phyloP scores from a whole-genome alignment of 1,284 basidiomycete species.

The Golubevia pallescens region DNA sequence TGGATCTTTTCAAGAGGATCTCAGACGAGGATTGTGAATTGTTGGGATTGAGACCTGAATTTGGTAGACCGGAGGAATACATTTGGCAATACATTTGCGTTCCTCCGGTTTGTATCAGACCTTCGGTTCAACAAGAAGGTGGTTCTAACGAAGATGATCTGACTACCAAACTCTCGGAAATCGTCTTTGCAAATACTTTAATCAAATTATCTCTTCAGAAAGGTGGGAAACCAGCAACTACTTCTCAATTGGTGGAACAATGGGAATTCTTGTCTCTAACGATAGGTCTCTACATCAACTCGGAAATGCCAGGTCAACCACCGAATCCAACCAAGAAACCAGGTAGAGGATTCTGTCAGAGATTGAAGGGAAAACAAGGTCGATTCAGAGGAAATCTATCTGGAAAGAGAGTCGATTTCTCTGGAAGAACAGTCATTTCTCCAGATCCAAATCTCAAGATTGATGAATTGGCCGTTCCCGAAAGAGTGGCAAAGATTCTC shows the following conservation, averaged over 20 bases:
- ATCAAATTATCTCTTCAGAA: constrained; percentile 88
- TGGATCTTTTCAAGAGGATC: constrained; percentile 91
- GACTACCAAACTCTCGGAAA: constrained; percentile 96
- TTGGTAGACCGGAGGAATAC: constrained; percentile 93
- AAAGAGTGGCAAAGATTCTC: constrained; percentile 91
- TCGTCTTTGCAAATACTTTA: constrained; percentile 90
- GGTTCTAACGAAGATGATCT: constrained; percentile 89
- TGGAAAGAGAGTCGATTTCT: constrained; percentile 99
- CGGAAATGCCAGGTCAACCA: constrained; percentile 80
- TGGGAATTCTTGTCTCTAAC: constrained; percentile 97
- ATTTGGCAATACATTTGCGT: constrained; percentile 99
- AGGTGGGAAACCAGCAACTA: constrained; percentile 60
- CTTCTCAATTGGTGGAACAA: constrained; percentile 73
- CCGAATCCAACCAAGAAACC: constrained; percentile 48
- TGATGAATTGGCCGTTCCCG: constrained; percentile 77
- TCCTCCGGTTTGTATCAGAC: constrained; percentile 95
- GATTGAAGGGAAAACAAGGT: constrained; percentile 97
- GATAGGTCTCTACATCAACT: constrained; percentile 98
- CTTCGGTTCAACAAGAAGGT: constrained; percentile 95
- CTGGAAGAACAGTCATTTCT: constrained; percentile 96
- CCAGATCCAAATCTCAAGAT: constrained; percentile 95
- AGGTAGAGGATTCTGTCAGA: constrained; percentile 84
- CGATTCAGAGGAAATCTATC: constrained; percentile 98
- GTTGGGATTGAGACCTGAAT: constrained; percentile 84
- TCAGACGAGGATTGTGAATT: constrained; percentile 97